Percentiles rank a stretch among this genome's conserved stretches.
phyloP scores from a whole-genome alignment of 2,329 filamentous ascomycete species.

The Fusarium irregulare region DNA sequence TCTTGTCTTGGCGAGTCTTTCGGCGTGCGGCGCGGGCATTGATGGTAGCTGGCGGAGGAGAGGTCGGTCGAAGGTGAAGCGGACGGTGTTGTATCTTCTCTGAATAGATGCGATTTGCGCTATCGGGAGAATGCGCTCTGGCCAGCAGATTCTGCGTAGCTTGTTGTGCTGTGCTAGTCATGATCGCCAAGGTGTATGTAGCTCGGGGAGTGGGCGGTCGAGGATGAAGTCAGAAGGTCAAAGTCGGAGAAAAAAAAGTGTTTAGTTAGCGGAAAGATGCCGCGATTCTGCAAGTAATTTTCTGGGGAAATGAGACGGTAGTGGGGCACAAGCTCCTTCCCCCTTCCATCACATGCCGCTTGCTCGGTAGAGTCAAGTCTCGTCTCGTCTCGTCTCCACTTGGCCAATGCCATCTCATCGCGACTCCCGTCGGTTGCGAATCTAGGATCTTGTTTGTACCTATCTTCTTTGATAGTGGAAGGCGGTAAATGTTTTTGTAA shows the following conservation, averaged over 20 bases:
- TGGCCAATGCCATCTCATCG: constrained; percentile 41
- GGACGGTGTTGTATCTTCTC: constrained; percentile 87
- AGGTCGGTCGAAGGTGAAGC: constrained; percentile 80
- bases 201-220: background rate
- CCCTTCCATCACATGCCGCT: constrained; percentile 45
- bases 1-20: constrained; percentile 60
- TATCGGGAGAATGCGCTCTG: constrained; percentile 82
- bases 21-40: constrained; percentile 69
- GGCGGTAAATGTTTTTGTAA: constrained; percentile 23
- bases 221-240: background rate
- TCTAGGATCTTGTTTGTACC: background rate
- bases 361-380: constrained; percentile 29
- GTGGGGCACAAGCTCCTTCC: constrained; percentile 39
- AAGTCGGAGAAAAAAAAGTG: constrained; percentile 1
- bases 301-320: constrained; percentile 37
- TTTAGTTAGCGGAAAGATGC: constrained; percentile 30
- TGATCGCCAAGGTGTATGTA: constrained; percentile 30
- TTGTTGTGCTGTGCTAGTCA: constrained; percentile 52
- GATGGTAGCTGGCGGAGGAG: constrained; percentile 66
- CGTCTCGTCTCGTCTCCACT: constrained; percentile 40
- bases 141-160: constrained; percentile 74
- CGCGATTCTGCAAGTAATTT: constrained; percentile 27
- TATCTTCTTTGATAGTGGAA: constrained; percentile 3
- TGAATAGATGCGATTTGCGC: constrained; percentile 76
- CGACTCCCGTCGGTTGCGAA: constrained; percentile 20